Evolutionary conservation across 495 filamentous ascomycete species (phyloP).

Genomic region (Astrothelium subdiscretum): DNA sequence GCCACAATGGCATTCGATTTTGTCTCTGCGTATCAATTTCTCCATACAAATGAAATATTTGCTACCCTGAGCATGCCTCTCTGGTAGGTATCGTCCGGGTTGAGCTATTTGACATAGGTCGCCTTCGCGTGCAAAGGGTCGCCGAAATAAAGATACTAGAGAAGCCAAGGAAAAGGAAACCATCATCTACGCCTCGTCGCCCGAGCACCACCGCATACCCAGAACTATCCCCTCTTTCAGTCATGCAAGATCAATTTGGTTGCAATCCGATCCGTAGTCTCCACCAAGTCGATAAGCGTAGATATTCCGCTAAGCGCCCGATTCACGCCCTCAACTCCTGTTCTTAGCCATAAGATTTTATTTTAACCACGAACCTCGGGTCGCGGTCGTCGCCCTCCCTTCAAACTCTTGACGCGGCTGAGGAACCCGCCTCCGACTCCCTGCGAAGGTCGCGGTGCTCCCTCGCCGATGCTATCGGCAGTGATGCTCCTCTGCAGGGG

Average conservation of each 20-base stretch:
- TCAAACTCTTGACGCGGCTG: constrained; percentile 78
- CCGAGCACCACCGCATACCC: neutral
- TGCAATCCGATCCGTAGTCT: neutral
- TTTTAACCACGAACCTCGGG: constrained; percentile 12
- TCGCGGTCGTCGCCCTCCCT: constrained; percentile 39
- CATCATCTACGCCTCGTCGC: neutral
- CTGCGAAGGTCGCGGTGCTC: constrained; percentile 20
- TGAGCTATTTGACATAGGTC: neutral
- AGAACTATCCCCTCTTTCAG: neutral
- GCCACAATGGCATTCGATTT: neutral
- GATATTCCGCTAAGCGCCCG: neutral
- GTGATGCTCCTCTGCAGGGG: constrained; percentile 58
- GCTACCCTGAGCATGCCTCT: neutral
- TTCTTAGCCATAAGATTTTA: neutral
- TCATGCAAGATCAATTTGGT: neutral
- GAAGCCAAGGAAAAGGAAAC: neutral
- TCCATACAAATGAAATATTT: neutral
- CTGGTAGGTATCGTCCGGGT: neutral
- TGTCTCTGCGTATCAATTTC: neutral
- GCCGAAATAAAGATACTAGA: neutral
- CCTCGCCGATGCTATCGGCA: constrained; percentile 45
- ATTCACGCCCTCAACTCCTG: neutral
- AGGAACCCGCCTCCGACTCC: constrained; percentile 56
- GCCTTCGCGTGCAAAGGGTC: neutral
- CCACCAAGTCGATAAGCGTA: neutral